Evolutionary conservation across 495 filamentous ascomycete species (phyloP).

Genomic region (Podospora appendiculata): DNA sequence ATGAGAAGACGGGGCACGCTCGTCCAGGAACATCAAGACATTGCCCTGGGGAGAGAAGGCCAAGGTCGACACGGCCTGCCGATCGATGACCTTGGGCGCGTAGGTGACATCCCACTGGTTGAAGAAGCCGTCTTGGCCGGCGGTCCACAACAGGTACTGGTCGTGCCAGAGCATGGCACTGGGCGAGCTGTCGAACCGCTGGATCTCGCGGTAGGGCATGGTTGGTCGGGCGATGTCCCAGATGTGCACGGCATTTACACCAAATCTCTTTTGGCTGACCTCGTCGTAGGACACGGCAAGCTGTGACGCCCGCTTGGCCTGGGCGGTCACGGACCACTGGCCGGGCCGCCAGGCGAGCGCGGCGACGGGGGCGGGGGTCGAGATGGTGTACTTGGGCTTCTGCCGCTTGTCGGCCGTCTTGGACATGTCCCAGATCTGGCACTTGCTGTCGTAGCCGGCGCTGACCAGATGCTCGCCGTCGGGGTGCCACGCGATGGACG

Average conservation of each 20-base stretch:
- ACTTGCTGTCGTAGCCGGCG: conserved; percentile 71
- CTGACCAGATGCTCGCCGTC: conserved; percentile 87
- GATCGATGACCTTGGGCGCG: conserved; percentile 69
- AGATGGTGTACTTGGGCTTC: conserved; percentile 60
- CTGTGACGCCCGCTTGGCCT: conserved; percentile 53
- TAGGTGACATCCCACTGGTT: conserved; percentile 83
- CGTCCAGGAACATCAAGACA: conserved; percentile 48
- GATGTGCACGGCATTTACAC: conserved; percentile 68
- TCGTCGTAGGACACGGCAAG: conserved; percentile 47
- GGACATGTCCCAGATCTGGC: conserved; percentile 89
- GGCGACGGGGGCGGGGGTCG: conserved; percentile 55
- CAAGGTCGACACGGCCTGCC: conserved; percentile 55
- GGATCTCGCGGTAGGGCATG: conserved; percentile 80
- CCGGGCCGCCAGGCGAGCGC: conserved; percentile 83
- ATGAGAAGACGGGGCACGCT: conserved; percentile 25
- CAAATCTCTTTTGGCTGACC: conserved; percentile 38
- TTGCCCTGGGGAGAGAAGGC: conserved; percentile 55
- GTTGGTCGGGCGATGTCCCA: conserved; percentile 89
- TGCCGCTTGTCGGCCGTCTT: conserved; percentile 68
- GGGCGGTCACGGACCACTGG: conserved; percentile 59
- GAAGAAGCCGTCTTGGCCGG: conserved; percentile 74
- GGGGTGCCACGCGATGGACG: conserved; percentile 88
- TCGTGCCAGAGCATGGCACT: conserved; percentile 84
- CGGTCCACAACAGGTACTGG: conserved; percentile 86
- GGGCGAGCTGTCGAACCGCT: conserved; percentile 61